Percentiles rank a stretch among this genome's conserved stretches.
phyloP scores from a whole-genome alignment of 495 filamentous ascomycete species.

The Aspergillus conjunctus region DNA sequence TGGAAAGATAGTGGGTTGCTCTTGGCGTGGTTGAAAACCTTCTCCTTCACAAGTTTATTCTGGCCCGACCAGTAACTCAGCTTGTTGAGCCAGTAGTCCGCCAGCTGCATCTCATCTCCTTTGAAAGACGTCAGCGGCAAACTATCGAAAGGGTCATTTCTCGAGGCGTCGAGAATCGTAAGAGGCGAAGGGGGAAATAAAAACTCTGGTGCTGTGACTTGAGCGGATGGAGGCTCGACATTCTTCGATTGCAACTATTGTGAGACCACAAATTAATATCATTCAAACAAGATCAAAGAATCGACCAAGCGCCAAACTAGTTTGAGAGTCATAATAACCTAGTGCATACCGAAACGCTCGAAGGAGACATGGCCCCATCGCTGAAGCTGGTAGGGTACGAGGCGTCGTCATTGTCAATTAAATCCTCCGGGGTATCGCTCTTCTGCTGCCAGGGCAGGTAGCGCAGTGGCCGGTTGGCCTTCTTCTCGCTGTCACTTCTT shows the following conservation, averaged over 20 bases:
- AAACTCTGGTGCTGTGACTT: not conserved
- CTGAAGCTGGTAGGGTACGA: not conserved
- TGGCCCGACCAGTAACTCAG: slow-evolving; percentile 51
- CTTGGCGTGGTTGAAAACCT: slow-evolving; percentile 41
- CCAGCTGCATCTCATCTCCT: slow-evolving; percentile 34
- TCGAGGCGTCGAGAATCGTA: slow-evolving; percentile 36
- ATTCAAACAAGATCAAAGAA: no score
- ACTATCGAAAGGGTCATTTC: slow-evolving; percentile 40
- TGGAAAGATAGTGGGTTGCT: slow-evolving; percentile 42
- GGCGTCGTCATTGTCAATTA: slow-evolving; percentile 1
- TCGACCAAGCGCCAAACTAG: no score
- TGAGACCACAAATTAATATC: no score
- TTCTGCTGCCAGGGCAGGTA: slow-evolving; percentile 32
- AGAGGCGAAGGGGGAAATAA: slow-evolving; percentile 27
- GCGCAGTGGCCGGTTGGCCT: slow-evolving; percentile 23
- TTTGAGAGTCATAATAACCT: not conserved
- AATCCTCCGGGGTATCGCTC: slow-evolving; percentile 14
- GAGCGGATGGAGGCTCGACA: not conserved
- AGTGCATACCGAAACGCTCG: not conserved
- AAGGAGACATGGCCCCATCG: not conserved
- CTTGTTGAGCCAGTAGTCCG: slow-evolving; percentile 41
- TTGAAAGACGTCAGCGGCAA: slow-evolving; percentile 26
- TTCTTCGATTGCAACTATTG: not conserved
- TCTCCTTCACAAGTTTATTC: slow-evolving; percentile 42
- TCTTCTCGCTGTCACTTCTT: slow-evolving; percentile 23